Conservation (phyloP, 2,329 filamentous ascomycete genomes). For the Aspergillus pseudoviridinutans region DNA sequence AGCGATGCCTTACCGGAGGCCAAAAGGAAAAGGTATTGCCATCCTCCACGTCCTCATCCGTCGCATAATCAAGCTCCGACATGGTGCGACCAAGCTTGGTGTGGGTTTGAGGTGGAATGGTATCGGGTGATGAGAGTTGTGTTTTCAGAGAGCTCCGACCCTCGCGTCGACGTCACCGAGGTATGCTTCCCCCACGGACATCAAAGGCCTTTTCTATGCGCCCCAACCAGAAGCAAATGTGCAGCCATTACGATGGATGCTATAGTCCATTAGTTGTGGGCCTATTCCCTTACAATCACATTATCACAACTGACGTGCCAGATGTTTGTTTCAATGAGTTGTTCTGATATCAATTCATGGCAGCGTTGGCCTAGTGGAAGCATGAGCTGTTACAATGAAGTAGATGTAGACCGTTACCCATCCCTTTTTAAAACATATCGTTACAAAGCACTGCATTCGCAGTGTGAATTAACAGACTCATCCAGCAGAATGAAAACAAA, state of each 20-base stretch:
- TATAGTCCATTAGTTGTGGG: no score
- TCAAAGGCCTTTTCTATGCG: background rate
- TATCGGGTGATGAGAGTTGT: background rate
- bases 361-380: background rate
- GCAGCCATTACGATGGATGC: background rate
- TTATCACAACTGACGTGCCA: background rate
- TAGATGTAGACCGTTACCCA: constrained; percentile 5
- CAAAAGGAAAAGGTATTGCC: constrained; percentile 6
- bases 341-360: background rate
- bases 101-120: background rate
- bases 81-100: background rate
- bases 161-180: constrained; percentile 15
- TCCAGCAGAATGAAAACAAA: constrained; percentile 18
- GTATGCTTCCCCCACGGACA: background rate
- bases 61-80: constrained; percentile 13
- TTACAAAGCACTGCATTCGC: constrained; percentile 28
- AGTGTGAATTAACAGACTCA: constrained; percentile 18
- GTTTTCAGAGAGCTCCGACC: background rate
- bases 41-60: constrained; percentile 8
- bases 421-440: constrained; percentile 34
- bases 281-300: background rate
- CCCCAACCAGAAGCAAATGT: background rate
- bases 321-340: background rate
- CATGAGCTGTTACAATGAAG: no score
- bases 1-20: constrained; percentile 12